Percentiles rank a stretch among this genome's conserved stretches.
Conservation (phyloP, 2,329 filamentous ascomycete genomes). For the Parastagonospora avenae region DNA sequence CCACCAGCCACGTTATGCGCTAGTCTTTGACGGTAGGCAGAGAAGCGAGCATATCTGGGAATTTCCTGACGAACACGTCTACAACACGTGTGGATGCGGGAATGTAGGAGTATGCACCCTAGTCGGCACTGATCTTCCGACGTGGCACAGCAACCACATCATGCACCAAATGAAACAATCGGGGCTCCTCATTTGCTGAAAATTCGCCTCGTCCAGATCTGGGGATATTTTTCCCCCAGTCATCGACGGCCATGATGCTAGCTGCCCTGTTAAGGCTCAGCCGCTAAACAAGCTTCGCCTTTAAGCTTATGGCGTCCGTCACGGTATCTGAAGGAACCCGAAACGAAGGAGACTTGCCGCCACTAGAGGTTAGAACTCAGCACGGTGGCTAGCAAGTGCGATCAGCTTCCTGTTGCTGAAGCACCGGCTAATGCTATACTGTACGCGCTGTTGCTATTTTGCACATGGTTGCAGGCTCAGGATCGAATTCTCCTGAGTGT, state of each 20-base stretch:
- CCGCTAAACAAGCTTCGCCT: background rate
- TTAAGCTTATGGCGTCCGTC: background rate
- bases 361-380: too few species aligned
- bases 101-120: too few species aligned
- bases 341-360: background rate
- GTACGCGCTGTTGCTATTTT: background rate
- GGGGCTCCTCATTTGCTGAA: background rate
- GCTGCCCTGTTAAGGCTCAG: background rate
- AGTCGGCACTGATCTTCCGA: background rate
- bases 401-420: background rate
- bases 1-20: too few species aligned
- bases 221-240: background rate
- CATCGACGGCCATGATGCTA: background rate
- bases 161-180: background rate
- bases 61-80: too few species aligned
- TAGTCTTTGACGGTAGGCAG: too few species aligned
- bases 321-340: background rate
- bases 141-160: background rate
- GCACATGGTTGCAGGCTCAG: background rate
- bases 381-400: too few species aligned
- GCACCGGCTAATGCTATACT: slow-evolving; percentile 1
- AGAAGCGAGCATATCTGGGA: too few species aligned
- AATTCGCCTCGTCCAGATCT: background rate
- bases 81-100: too few species aligned
- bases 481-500: background rate